Percentiles rank a stretch among this genome's conserved stretches.
Conservation (phyloP, 495 filamentous ascomycete genomes). For the Aspergillus coremiiformis region DNA sequence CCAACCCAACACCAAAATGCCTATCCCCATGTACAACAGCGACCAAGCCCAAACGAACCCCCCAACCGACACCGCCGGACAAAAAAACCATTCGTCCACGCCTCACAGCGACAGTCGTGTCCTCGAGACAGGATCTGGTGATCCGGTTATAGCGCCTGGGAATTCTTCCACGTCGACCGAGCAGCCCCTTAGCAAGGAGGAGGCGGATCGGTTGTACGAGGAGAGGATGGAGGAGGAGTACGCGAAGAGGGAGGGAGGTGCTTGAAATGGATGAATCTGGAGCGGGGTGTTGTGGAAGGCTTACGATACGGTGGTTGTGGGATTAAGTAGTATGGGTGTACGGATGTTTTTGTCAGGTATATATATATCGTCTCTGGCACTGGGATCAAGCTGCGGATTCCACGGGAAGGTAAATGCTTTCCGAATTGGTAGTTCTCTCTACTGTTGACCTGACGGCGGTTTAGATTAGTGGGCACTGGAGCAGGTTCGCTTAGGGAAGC, state of each 20-base stretch:
- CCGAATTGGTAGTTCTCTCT: too few relatives aligned
- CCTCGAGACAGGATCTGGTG: neutral
- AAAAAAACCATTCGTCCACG: neutral
- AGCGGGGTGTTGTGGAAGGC: neutral
- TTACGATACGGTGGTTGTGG: neutral
- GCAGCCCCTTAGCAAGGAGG: slow-evolving; percentile 37
- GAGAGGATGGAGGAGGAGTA: slow-evolving; percentile 74
- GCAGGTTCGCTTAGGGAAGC: too few relatives aligned
- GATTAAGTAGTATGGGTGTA: too few relatives aligned
- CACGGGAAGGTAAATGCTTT: too few relatives aligned
- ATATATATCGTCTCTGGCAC: too few relatives aligned
- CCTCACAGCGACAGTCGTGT: neutral
- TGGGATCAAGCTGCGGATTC: too few relatives aligned
- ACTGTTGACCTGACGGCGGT: too few relatives aligned
- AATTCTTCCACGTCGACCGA: slow-evolving; percentile 3
- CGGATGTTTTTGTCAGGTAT: too few relatives aligned
- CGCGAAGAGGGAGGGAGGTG: slow-evolving; percentile 67
- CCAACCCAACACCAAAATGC: neutral
- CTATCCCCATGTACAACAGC: neutral
- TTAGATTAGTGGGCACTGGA: too few relatives aligned
- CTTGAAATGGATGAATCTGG: slow-evolving; percentile 24
- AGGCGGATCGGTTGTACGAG: slow-evolving; percentile 56
- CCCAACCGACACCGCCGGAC: neutral
- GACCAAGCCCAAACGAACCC: neutral
- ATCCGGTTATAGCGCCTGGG: neutral